Conservation (phyloP, 495 filamentous ascomycete genomes). For the Talaromyces nanjingensis region DNA sequence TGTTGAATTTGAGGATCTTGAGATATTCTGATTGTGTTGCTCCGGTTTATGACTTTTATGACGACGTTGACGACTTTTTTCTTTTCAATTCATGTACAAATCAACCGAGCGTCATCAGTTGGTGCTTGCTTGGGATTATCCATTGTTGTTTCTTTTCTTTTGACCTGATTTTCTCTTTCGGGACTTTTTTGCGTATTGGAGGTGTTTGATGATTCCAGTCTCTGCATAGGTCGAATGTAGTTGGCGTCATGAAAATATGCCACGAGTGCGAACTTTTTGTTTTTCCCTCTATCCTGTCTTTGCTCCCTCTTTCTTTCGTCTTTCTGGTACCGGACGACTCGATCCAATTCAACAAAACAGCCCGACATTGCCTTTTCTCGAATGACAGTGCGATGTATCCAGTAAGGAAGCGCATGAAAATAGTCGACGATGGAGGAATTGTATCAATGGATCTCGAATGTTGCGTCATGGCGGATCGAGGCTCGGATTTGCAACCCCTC, state of each 20-base stretch:
- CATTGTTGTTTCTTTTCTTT: constrained; percentile 5
- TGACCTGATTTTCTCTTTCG: not conserved
- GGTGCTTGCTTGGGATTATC: not conserved
- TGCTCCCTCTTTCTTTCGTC: not conserved
- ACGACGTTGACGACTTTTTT: constrained; percentile 8
- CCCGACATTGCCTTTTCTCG: not conserved
- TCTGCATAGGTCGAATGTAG: not conserved
- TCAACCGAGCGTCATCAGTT: not conserved
- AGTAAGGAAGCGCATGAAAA: not conserved
- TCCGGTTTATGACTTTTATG: constrained; percentile 1
- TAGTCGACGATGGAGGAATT: too few species aligned
- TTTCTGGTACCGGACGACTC: not conserved
- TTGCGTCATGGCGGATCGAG: not conserved
- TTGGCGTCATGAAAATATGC: not conserved
- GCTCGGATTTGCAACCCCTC: not conserved
- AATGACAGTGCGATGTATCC: not conserved
- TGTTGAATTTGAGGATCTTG: constrained; percentile 52
- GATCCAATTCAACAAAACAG: not conserved
- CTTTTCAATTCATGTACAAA: constrained; percentile 2
- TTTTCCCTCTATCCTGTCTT: not conserved
- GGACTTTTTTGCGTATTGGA: not conserved
- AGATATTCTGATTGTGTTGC: constrained; percentile 36
- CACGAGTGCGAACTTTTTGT: not conserved
- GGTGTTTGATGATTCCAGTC: not conserved
- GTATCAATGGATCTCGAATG: not conserved